Evolutionary conservation across 225 moss, liverwort and hornwort genomes (phyloP), one percentile per base, ranked within the genome.

Genomic region (Pseudoscleropodium purum): DNA sequence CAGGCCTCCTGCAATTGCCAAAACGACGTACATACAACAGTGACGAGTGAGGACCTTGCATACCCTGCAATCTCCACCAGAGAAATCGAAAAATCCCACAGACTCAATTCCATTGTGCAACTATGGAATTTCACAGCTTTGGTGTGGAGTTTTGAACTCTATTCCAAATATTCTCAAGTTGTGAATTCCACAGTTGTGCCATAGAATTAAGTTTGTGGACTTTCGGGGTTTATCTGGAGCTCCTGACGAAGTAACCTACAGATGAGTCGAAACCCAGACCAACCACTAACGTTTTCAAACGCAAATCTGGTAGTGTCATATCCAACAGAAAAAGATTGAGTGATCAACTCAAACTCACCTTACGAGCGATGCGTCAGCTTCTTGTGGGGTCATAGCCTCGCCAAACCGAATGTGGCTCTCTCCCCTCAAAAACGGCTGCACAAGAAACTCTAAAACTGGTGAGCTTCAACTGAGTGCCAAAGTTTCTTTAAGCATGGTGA

Each of bases 361-460:
- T 41, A 75, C 84, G 33, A 92, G 90, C 61, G 77, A 86, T 68
- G 86, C 90, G 10, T 88, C 88, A 66, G 88, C 88, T 88, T 94
- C 92, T 84, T 91, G 54, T 41, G 84, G 79, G 49, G 91, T 90
- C 91, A 91, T 90, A 83, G 79, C 86, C 43, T 92, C 94, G 84
- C 94, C 94, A 77, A 94, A 92, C 69, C 79, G 88, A 72, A 94
- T 94, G 84, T 91, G 92, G 82, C 94, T 91, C 80, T 82, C 84
- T 62, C 94, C 92, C 60, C 91, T 90, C 63, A 89, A 84, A 90
- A 91, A 91, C 14, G 90, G 45, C 94, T 91, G 84, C 91, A 82
- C 81, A 37, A 20, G 64, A 73, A 63, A 54, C 30, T 20, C 41
- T 39, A 19, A 75, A 63, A 67, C 13, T 37, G 45, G 76, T 76